Evolutionary conservation across 2,329 filamentous ascomycete species (phyloP), one percentile per base, ranked within the genome.

Genomic region (Fusarium sp.): DNA sequence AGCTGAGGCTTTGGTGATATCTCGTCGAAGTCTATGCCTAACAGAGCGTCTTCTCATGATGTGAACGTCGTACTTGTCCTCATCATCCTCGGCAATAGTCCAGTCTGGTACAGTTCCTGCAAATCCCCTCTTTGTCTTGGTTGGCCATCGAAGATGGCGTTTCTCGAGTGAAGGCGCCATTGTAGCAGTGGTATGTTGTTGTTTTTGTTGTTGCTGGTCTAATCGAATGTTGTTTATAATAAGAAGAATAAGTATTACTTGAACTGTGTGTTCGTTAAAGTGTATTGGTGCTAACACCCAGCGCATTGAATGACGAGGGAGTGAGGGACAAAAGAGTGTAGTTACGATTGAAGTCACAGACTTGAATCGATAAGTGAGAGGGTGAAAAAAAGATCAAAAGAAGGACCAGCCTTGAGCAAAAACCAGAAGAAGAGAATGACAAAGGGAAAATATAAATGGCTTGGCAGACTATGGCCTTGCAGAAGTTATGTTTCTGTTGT

Each of bases 71-170:
- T 74, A 60, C 40, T 72, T 55, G 28, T 73, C 67, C 45, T 46
- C 62, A 26, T 72, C 71, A 40, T 77, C 47, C 11, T 40, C 76
- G n/a, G 60, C 74, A 23, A 65, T 65, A 15, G 76, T 77, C 76
- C 76, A 77, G 9, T 64, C 56, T 3, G 72, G 73, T 9, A 74
- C 51, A 36, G 51, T 50, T 44, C 59, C 60, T 18, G 61, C 58
- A 37, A 69, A 61, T 42, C 53, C 63, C 33, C 62, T 66, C 54
- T 65, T 67, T 36, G 58, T 62, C 51, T 70, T 58, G 38, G 51
- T 56, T 33, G 72, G 63, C 71, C 71, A 73, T 45, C 61, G 69
- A 54, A 57, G 31, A 36, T 64, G 59, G 38, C 38, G 54, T 52
- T 57, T 50, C 18, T 70, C 64, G n/a, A 56, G 33, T 26, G 57